Evolutionary conservation across 2,329 filamentous ascomycete species (phyloP), one percentile per base, ranked within the genome.

Genomic region (Ascocoryne sarcoides): DNA sequence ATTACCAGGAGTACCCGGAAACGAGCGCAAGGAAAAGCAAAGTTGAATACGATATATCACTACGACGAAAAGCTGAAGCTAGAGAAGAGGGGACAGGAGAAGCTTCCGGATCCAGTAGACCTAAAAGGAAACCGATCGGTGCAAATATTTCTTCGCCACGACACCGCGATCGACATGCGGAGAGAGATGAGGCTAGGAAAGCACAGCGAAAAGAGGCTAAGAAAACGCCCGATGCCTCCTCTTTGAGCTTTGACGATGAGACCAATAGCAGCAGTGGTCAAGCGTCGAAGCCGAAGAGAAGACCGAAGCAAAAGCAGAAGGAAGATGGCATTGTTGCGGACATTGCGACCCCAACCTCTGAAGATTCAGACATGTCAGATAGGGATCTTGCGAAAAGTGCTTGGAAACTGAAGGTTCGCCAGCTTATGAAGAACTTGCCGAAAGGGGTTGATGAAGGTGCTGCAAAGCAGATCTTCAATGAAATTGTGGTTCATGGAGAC

Each of bases 401-500:
- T 8, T 84, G 77, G 72, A 75, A 83, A 48, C 69, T 68, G 38
- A 76, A 72, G 36, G 76, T 84, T 47, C 66, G 70, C 36, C 62
- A 71, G 7, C 68, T 94, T 16, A 66, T 95, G 56, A 87, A 84
- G 56, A 81, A 82, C 42, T 64, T 96, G 1, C 89, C 89, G 0
- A 73, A 79, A 39, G 88, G 88, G 0, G 76, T 95, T 3, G 92
- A 98, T 56, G 75, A 82, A 49, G 68, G 72, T 18, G 84, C 89
- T 3, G 92, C 90, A 0, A 84, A 85, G 55, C 87, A 95, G 47
- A 95, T 98, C 20, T 70, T 96, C 43, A 95, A 95, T 55, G 92
- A 98, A 51, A 93, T 98, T 44, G 84, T 98, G 2, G 82, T 96
- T 10, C 79, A 90, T 47, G 92, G 92, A 5, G 92, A 98, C 53